phyloP scores from a whole-genome alignment of 805 yeast genomes.

The Schwanniomyces sp. region DNA sequence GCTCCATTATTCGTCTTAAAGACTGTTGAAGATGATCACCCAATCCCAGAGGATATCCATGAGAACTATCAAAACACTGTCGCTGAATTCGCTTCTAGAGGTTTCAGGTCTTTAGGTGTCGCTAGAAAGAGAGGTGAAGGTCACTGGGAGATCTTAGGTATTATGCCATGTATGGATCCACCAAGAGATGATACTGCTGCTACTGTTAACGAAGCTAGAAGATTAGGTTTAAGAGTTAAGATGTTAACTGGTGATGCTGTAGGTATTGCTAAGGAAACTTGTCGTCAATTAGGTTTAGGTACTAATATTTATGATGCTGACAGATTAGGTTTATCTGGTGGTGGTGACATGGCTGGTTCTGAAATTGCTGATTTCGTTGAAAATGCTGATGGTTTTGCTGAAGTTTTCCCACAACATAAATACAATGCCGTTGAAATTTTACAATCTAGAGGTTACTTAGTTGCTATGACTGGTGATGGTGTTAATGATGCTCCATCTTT shows the following conservation, averaged over 20 bases:
- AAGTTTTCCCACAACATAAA: constrained; percentile 98
- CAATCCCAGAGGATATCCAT: constrained; percentile 89
- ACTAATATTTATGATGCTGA: constrained; percentile 96
- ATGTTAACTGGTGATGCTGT: constrained; percentile 99
- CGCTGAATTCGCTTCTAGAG: constrained; percentile 96
- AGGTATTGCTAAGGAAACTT: constrained; percentile 97
- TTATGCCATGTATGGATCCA: constrained; percentile 99
- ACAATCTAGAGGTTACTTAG: constrained; percentile 94
- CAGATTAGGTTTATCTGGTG: constrained; percentile 92
- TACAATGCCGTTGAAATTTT: constrained; percentile 93
- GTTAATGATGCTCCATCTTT: constrained; percentile 97
- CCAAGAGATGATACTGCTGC: constrained; percentile 98
- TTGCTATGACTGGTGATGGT: constrained; percentile 99
- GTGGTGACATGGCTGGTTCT: constrained; percentile 95
- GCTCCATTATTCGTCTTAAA: constrained; percentile 96
- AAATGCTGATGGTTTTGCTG: constrained; percentile 98
- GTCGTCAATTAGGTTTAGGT: constrained; percentile 96
- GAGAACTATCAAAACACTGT: constrained; percentile 96
- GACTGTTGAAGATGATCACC: constrained; percentile 97
- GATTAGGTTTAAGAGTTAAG: constrained; percentile 91
- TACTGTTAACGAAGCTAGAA: constrained; percentile 88
- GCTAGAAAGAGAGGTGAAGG: constrained; percentile 98
- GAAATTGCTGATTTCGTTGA: constrained; percentile 96
- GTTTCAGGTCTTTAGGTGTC: constrained; percentile 98
- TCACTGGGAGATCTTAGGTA: constrained; percentile 96